phyloP scores from a whole-genome alignment of 345 rosid species.

The Gossypioides kirkii region DNA sequence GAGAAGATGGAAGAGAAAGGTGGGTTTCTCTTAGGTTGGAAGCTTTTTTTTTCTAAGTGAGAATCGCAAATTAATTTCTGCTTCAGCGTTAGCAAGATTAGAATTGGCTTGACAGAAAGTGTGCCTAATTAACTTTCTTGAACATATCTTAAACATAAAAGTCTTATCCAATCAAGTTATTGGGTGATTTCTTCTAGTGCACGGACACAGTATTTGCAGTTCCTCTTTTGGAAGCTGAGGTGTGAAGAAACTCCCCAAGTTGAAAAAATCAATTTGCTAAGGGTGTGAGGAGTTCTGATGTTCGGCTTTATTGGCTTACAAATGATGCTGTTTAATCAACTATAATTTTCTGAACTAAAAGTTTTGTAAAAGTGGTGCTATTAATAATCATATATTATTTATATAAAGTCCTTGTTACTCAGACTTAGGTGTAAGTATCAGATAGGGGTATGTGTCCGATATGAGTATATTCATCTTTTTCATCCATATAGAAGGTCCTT shows the following conservation, averaged over 20 bases:
- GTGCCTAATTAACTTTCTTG: neutral
- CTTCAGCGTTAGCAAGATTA: neutral
- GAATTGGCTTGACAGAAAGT: neutral
- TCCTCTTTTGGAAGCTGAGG: neutral
- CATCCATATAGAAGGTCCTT: neutral
- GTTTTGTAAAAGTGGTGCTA: neutral
- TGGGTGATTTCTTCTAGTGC: neutral
- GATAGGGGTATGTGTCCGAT: neutral
- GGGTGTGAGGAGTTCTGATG: neutral
- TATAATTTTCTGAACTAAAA: neutral
- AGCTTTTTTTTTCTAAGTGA: neutral
- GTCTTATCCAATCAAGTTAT: neutral
- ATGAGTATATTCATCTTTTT: neutral
- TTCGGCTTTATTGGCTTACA: neutral
- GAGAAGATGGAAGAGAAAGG: slow-evolving; percentile 94
- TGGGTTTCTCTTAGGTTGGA: slow-evolving; percentile 17
- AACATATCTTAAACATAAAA: neutral
- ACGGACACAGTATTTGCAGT: neutral
- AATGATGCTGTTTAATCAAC: neutral
- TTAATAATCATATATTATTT: neutral
- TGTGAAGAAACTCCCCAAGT: neutral
- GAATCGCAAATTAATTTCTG: neutral
- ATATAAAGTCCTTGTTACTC: no score
- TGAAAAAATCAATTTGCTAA: neutral
- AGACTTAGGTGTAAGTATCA: neutral